phyloP scores from a whole-genome alignment of 805 yeast species.

The Zygosaccharomyces gambellarensis region DNA sequence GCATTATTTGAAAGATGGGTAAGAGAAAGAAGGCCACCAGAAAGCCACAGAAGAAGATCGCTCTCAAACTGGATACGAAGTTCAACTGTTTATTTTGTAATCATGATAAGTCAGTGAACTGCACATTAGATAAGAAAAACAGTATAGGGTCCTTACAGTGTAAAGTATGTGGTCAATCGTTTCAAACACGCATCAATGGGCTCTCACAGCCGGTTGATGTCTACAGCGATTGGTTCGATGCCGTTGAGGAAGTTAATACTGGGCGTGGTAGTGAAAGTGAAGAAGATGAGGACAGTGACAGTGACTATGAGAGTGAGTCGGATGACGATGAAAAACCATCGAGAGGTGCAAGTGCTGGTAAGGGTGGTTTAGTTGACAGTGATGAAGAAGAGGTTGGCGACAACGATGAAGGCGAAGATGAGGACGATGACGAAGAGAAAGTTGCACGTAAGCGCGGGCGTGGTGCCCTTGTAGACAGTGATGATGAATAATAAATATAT shows the following conservation, averaged over 20 bases:
- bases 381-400: constrained; percentile 23
- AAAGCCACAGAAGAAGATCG: constrained; percentile 73
- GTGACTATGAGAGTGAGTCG: constrained; percentile 37
- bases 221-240: constrained; percentile 97
- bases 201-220: constrained; percentile 86
- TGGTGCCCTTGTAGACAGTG: constrained; percentile 22
- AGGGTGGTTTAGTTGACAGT: constrained; percentile 22
- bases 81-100: constrained; percentile 93
- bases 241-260: constrained; percentile 64
- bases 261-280: constrained; percentile 35
- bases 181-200: constrained; percentile 79
- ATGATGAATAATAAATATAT: constrained; percentile 17
- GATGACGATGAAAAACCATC: constrained; percentile 30
- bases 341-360: constrained; percentile 22
- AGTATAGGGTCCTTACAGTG: constrained; percentile 81
- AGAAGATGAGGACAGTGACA: constrained; percentile 31
- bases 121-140: constrained; percentile 80
- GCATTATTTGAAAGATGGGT: constrained; percentile 41
- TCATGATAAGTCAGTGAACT: constrained; percentile 87
- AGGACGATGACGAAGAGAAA: constrained; percentile 22
- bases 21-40: constrained; percentile 80
- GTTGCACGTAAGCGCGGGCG: constrained; percentile 11
- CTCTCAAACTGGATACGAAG: constrained; percentile 72
- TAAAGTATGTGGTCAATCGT: constrained; percentile 89
- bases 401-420: constrained; percentile 20